These are phyloP conservation scores for Eucalyptus coolabah DNA, from an alignment of 345 rosid species.

Conservation along the genomic window DNA sequence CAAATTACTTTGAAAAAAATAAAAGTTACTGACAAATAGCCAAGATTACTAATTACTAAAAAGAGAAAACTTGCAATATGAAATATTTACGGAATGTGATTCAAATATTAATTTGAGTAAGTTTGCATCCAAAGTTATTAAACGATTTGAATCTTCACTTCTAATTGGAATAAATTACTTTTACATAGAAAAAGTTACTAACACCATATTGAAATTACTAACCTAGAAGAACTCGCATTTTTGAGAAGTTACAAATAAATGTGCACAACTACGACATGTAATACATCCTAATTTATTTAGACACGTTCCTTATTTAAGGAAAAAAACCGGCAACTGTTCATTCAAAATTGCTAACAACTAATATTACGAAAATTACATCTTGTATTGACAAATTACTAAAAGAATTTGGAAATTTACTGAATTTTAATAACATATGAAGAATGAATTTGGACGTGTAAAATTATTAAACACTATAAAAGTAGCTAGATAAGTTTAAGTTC, in stretches of 20 bases:
- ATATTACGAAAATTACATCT: background rate
- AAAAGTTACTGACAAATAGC: background rate
- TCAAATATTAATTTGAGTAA: background rate
- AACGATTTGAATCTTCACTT: background rate
- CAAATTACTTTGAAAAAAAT: background rate
- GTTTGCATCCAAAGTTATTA: background rate
- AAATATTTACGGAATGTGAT: background rate
- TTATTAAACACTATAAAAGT: background rate
- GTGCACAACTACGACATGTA: background rate
- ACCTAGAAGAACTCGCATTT: background rate
- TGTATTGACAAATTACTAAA: background rate
- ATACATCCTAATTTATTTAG: background rate
- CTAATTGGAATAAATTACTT: background rate
- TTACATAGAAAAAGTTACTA: background rate
- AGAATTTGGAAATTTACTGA: background rate
- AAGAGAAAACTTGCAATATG: background rate
- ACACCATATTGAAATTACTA: background rate
- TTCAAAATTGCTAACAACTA: background rate
- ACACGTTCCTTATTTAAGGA: background rate
- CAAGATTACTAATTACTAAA: background rate
- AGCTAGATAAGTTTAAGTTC: background rate
- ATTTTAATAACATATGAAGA: background rate
- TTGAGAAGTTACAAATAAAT: background rate
- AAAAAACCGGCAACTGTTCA: background rate
- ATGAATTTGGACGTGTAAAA: background rate